Percentiles rank a stretch among this genome's conserved stretches.
Evolutionary conservation across 352 stramenopile species (phyloP).

Genomic region (Phytopythium cucurbitacearum): DNA sequence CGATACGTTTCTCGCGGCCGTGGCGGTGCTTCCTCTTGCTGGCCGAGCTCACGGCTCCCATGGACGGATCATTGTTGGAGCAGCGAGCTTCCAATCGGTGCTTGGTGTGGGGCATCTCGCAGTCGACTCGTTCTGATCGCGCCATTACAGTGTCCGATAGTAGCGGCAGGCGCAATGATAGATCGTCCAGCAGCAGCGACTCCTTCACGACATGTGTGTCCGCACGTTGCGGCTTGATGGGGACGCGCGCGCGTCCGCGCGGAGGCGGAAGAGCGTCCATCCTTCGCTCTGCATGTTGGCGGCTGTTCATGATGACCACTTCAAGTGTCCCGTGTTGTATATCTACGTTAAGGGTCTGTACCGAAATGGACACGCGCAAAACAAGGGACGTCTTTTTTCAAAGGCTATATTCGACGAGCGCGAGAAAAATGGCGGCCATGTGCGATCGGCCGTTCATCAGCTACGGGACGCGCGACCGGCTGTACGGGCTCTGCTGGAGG

Average conservation of each 20-base stretch:
- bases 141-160: too few species aligned
- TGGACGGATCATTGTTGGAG: neutral
- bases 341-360: neutral
- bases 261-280: neutral
- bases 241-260: neutral
- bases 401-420: neutral
- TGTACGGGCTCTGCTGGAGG: constrained; percentile 79
- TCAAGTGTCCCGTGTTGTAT: constrained; percentile 1
- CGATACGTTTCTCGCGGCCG: too few species aligned
- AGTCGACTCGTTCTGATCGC: too few species aligned
- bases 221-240: neutral
- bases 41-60: neutral
- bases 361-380: neutral
- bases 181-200: too few species aligned
- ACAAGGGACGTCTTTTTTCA: neutral
- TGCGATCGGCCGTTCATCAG: constrained; percentile 64
- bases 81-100: neutral
- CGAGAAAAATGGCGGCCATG: constrained; percentile 13
- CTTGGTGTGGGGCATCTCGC: too few species aligned
- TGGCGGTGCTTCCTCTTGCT: neutral
- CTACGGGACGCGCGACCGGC: constrained; percentile 52
- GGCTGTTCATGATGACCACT: neutral
- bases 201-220: too few species aligned
- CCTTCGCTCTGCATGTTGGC: neutral
- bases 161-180: too few species aligned